Evolutionary conservation across 2,329 filamentous ascomycete species (phyloP), one percentile per base, ranked within the genome.

Genomic region (Nemania sp.): DNA sequence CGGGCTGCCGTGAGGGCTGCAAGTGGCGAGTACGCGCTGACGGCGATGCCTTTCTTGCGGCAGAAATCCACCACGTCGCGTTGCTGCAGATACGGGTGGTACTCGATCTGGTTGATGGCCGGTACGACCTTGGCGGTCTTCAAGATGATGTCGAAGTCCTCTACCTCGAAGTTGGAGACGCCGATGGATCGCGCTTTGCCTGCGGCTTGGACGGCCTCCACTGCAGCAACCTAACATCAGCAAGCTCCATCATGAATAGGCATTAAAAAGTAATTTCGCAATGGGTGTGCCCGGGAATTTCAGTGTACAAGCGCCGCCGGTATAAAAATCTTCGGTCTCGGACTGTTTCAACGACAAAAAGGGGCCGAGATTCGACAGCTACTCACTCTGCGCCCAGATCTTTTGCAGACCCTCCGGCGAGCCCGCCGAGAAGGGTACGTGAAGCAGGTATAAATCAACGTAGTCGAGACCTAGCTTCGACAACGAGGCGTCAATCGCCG

Each of bases 71-170:
- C 57, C 12, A 90, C 63, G 9, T 52, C 1, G 6, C 79, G 80
- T 71, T 89, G 88, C 75, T 90, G 88, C 53, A 90, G 79, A 72
- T 91, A 91, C 0, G 90, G 90, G 75, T 95, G 89, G 70, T 85
- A 87, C 78, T 94, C 90, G 71, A 94, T 90, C 80, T 95, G 90
- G 78, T 94, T 93, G 64, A 90, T 83, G 7, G 84, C 87, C 0
- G 91, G 91, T 3, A 79, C 72, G 61, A 89, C 73, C 67, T 81
- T 83, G 51, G 87, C 87, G 5, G 86, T 85, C 71, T 81, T 73
- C 1, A 88, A 77, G 47, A 88, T 72, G 2, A 76, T 70, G 71
- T 88, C 83, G 17, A 89, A 74, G 65, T 89, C 78, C 47, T 76
- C 71, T 67, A 81, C 77, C 35, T 84, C 69, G 71, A 90, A 94